Conservation (phyloP, 345 rosid genomes). For the Arabidopsis arenosa region DNA sequence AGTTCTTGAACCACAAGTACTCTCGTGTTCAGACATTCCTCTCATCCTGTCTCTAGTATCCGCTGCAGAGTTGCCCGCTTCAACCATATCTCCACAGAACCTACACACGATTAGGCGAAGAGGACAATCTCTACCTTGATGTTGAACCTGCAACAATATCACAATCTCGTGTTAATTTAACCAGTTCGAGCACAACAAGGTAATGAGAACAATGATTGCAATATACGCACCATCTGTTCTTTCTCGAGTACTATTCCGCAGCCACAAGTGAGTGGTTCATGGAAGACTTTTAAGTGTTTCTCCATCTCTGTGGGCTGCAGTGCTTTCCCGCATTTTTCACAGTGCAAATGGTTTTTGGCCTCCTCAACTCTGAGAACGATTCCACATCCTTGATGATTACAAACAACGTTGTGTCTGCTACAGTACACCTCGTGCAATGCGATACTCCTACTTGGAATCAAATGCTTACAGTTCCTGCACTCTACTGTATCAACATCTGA, state of each 20-base stretch:
- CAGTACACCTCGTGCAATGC: slow-evolving; percentile 88
- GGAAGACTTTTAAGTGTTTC: slow-evolving; percentile 90
- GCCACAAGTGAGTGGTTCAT: slow-evolving; percentile 80
- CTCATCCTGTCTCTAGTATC: slow-evolving; percentile 77
- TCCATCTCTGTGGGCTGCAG: slow-evolving; percentile 83
- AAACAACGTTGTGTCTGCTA: slow-evolving; percentile 77
- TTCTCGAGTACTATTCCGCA: slow-evolving; percentile 86
- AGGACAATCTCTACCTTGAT: slow-evolving; percentile 77
- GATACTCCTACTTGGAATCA: slow-evolving; percentile 81
- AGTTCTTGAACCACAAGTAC: slow-evolving; percentile 91
- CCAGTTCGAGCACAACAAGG: neutral
- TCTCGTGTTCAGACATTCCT: slow-evolving; percentile 95
- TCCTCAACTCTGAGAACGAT: slow-evolving; percentile 79
- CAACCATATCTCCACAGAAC: slow-evolving; percentile 96
- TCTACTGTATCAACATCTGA: slow-evolving; percentile 72
- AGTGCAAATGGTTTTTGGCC: slow-evolving; percentile 75
- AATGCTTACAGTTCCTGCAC: slow-evolving; percentile 87
- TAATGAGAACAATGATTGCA: neutral
- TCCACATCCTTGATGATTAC: slow-evolving; percentile 75
- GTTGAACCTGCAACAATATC: slow-evolving; percentile 64
- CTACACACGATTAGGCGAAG: slow-evolving; percentile 74
- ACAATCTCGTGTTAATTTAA: slow-evolving; percentile 7
- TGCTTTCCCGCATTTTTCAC: slow-evolving; percentile 85
- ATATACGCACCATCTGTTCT: slow-evolving; percentile 73
- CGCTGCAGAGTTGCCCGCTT: slow-evolving; percentile 73